Evolutionary conservation across 306 rosid genomes (phyloP), one percentile per base, ranked within the genome.

Genomic region (Medicago arabica): DNA sequence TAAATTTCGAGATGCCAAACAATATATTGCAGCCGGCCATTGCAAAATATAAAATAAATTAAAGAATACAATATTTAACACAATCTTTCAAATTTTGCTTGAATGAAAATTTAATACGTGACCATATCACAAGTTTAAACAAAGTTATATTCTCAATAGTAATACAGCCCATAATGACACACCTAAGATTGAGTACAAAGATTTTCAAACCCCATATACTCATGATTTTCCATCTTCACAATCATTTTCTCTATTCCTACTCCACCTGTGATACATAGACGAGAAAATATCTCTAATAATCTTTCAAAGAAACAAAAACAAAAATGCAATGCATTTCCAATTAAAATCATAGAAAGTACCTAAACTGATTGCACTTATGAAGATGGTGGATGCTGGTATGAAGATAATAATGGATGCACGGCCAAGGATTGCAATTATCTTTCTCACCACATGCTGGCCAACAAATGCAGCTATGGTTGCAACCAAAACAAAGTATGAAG

Each of bases 401-500:
- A 90, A 90, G 86, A 90, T 82, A 79, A 90, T 82, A 54, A 90
- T 88, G 57, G 96, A 90, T 36, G 96, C 87, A 69, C 96, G 79
- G 7, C 93, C 91, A 5, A 90, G 69, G 34, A 90, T 61, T 41
- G 88, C 88, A 53, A 90, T 90, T 43, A 85, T 76, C 84, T 65
- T 90, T 67, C 96, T 81, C 81, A 90, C 91, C 3, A 90, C 93
- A 79, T 90, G 96, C 76, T 88, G 96, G 4, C 96, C 93, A 10
- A 76, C 58, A n/a, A 90, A 85, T 23, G 96, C 96, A 78, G 96
- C 93, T 65, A 85, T 63, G 41, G 96, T 88, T 38, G 93, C 88
- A 70, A 90, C 83, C 71, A 87, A 34, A 57, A 78, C 87, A 71
- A 90, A 88, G 81, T 87, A 90, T 43, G 91, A 25, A 68, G 96